Evolutionary conservation across 768 basidiomycete species (phyloP), one percentile per base, ranked within the genome.

Genomic region (Russula brevipes): DNA sequence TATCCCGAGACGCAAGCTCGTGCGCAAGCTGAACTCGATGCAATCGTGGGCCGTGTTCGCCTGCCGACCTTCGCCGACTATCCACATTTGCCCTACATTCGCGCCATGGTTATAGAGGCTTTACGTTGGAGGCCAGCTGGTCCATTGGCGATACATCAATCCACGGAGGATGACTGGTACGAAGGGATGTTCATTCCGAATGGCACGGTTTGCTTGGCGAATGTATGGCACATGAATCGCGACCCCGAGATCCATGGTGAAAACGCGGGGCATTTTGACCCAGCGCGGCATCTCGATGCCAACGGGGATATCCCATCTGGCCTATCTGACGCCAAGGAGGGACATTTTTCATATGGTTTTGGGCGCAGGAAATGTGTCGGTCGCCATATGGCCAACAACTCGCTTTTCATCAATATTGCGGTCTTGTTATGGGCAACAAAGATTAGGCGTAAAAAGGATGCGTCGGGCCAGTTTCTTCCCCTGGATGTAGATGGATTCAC

Each of bases 161-260:
- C 4, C 0, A 54, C 53, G 5, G 38, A 39, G 19, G 53, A 54
- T 1, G 53, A 54, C 38, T 41, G 38, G 53, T 54, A 54, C 19
- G 38, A 54, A 54, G 53, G 53, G 30, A 52, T 41, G 53, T 54
- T 41, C 19, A 39, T 54, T 3, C 53, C 53, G 2, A 54, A 54
- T 8, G 53, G 53, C n/a, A 39, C 53, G 19, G 16, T 54, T 24
- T 54, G 53, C 4, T 3, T 54, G 1, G 0, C 53, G 0, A 54
- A 54, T 11, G 12, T 30, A 7, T 41, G 38, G 53, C 53, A 39
- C 0, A 54, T 54, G 38, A 54, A 54, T 24, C 38, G 7, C 7
- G 53, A 54, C 2, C 53, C 53, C 10, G 53, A 24, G 11, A 6
- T 54, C 5, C 39, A 39, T 24, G 53, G 53, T 7, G 8, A 35